Percentiles rank a stretch among this genome's conserved stretches.
phyloP scores from a whole-genome alignment of 441 rosid genomes.

The Dalechampia spathulata region DNA sequence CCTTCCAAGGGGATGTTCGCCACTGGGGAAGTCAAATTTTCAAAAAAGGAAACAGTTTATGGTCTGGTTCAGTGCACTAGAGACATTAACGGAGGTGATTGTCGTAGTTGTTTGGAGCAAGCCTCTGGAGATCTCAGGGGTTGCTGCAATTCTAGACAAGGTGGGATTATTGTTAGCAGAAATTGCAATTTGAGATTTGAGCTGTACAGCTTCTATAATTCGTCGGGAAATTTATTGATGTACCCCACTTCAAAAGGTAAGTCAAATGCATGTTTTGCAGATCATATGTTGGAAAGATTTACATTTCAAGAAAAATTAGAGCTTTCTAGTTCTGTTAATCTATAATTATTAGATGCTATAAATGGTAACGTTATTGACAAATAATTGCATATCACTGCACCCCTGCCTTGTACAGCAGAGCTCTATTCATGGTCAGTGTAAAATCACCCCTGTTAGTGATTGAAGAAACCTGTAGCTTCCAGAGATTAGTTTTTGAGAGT shows the following conservation, averaged over 20 bases:
- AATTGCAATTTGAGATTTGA: constrained; percentile 26
- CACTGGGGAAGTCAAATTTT: constrained; percentile 12
- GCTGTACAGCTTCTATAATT: constrained; percentile 19
- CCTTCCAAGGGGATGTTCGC: constrained; percentile 12
- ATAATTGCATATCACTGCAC: not conserved
- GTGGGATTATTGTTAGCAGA: constrained; percentile 24
- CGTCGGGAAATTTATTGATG: constrained; percentile 2
- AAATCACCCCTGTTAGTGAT: too few relatives aligned
- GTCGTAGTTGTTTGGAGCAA: constrained; percentile 10
- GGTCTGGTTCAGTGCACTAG: constrained; percentile 28
- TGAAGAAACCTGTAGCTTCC: not conserved
- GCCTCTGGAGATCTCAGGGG: constrained; percentile 10
- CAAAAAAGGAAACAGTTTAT: constrained; percentile 5
- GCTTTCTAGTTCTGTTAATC: too few relatives aligned
- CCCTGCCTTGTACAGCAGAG: too few relatives aligned
- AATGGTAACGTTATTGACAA: not conserved
- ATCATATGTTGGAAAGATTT: too few relatives aligned
- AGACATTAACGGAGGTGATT: constrained; percentile 10
- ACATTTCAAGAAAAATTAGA: too few relatives aligned
- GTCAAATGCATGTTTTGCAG: not conserved
- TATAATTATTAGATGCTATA: too few relatives aligned
- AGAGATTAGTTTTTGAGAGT: not conserved
- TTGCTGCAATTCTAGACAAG: constrained; percentile 12
- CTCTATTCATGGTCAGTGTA: too few relatives aligned
- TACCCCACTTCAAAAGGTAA: constrained; percentile 11